A percentile compares a stretch with the other conserved stretches of the same genome.
Conservation (phyloP, 305 asterid species). For the Fraxinus ornus region DNA sequence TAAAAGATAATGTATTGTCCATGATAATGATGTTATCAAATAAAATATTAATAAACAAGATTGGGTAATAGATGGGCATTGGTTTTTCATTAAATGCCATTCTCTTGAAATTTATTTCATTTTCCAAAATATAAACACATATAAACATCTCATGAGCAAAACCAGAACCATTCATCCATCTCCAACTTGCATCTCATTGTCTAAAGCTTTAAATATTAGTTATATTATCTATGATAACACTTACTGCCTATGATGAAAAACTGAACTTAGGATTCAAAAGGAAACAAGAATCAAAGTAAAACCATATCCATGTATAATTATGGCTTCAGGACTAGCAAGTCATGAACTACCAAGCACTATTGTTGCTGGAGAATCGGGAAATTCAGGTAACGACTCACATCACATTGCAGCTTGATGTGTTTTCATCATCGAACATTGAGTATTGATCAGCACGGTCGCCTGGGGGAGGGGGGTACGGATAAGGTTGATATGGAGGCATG, state of each 20-base stretch:
- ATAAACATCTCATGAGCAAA: constrained; percentile 48
- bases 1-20: not conserved
- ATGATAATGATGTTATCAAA: not conserved
- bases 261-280: constrained; percentile 36
- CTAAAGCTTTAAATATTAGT: constrained; percentile 26
- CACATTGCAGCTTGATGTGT: constrained; percentile 65
- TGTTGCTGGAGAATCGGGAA: not conserved
- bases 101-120: constrained; percentile 36
- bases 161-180: constrained; percentile 17
- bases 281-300: constrained; percentile 30
- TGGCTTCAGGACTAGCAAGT: constrained; percentile 40
- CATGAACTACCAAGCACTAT: constrained; percentile 21
- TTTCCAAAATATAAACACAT: constrained; percentile 42
- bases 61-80: constrained; percentile 13
- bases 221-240: constrained; percentile 29
- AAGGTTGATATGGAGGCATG: constrained; percentile 45
- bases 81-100: constrained; percentile 29
- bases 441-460: constrained; percentile 61
- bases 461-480: constrained; percentile 43
- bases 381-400: constrained; percentile 47
- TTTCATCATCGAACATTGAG: constrained; percentile 67
- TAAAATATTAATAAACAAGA: not conserved
- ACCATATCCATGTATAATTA: constrained; percentile 47
- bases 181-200: constrained; percentile 33
- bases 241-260: constrained; percentile 37